Conservation (phyloP, 1,139 yeast genomes). For the Nakaseomyces nivariensis region DNA sequence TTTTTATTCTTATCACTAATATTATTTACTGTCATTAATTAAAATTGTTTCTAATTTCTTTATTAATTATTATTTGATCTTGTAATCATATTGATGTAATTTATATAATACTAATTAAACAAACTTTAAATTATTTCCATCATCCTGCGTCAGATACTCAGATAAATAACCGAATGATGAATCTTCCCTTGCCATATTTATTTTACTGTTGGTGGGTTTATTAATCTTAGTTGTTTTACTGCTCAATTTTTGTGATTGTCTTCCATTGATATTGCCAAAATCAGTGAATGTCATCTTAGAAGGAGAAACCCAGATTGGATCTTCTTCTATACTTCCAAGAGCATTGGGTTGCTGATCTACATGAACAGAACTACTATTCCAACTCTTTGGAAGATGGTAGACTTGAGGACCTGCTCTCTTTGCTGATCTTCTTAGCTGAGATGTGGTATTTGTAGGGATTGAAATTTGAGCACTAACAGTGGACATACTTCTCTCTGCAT, state of each 20-base stretch:
- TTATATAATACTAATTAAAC: neutral
- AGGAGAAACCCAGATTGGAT: slow-evolving; percentile 30
- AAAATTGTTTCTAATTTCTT: neutral
- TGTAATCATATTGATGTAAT: neutral
- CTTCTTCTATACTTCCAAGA: slow-evolving; percentile 13
- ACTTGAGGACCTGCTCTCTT: neutral
- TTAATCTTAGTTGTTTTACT: neutral
- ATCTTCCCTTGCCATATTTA: slow-evolving; percentile 1
- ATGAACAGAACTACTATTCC: neutral
- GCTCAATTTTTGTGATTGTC: neutral
- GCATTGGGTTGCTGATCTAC: neutral
- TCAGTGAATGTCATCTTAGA: slow-evolving; percentile 23
- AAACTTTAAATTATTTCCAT: neutral
- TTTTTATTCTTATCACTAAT: neutral
- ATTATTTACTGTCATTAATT: too few species aligned
- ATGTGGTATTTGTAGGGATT: neutral
- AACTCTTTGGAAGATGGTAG: neutral
- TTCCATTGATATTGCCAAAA: slow-evolving; percentile 8
- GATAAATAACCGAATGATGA: slow-evolving; percentile 25
- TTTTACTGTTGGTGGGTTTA: neutral
- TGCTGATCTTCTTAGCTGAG: neutral
- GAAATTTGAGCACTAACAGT: neutral
- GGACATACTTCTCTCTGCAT: slow-evolving; percentile 1
- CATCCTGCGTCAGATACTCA: slow-evolving; percentile 8
- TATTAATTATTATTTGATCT: neutral